Percentiles rank a stretch among this genome's conserved stretches.
phyloP scores from a whole-genome alignment of 1,284 basidiomycete species.

The Apiotrichum siamense region DNA sequence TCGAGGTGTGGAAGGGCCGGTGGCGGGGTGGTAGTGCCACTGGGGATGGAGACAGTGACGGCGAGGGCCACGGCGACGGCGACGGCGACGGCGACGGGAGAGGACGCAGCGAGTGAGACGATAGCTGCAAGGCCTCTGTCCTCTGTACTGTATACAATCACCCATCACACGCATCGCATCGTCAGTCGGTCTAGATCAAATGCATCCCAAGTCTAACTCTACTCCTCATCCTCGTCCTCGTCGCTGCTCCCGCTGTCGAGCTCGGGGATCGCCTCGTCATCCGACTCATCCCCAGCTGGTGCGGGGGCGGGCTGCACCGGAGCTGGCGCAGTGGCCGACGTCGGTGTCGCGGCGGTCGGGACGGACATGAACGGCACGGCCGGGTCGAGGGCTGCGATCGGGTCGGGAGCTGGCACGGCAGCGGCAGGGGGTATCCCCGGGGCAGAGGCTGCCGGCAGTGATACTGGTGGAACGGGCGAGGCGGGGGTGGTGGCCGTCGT shows the following conservation, averaged over 20 bases:
- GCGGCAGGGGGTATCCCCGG: neutral
- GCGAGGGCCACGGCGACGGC: too few relatives aligned
- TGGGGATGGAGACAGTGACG: too few relatives aligned
- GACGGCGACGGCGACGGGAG: too few relatives aligned
- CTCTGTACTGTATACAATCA: neutral
- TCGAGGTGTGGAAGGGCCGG: conserved; percentile 41
- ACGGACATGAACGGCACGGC: conserved; percentile 15
- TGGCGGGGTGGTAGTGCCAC: conserved; percentile 4
- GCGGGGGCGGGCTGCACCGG: neutral
- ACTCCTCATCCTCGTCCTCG: conserved; percentile 41
- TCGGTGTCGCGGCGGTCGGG: neutral
- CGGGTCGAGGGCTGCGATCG: neutral
- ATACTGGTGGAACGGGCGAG: neutral
- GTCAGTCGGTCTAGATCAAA: neutral
- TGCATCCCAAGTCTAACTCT: neutral
- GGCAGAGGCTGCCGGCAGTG: neutral
- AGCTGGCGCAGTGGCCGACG: neutral
- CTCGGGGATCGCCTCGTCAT: conserved; percentile 54
- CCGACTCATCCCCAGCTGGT: conserved; percentile 33
- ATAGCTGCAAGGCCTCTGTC: too few relatives aligned
- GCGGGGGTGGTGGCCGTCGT: neutral
- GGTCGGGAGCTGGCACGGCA: neutral
- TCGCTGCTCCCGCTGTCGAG: conserved; percentile 46
- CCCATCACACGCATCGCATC: neutral
- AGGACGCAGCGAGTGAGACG: too few relatives aligned